Base-by-base conservation (phyloP, 345 rosid genomes). In the Kandelia obovata region DNA sequence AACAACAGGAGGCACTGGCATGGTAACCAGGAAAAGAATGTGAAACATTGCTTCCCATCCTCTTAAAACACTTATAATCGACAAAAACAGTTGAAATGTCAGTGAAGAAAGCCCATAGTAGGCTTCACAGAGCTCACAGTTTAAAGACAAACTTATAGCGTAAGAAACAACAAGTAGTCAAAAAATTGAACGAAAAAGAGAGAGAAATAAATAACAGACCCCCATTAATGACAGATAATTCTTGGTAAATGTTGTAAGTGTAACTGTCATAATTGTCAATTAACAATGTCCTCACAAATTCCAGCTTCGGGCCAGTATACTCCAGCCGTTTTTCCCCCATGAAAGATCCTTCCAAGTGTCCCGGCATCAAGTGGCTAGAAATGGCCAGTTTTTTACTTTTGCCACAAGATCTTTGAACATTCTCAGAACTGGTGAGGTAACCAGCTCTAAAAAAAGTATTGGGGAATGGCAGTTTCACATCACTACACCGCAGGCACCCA, bases 191-290 rank as follows among this genome's bases (percentile, higher is more conserved):
- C 20, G 5, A 0, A 7, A 52, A 27, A 7, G 13, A 51, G 31
- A 71, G 58, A 60, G 51, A 66, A 53, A 39, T 37, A 53, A 4
- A 26, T 0, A 20, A 70, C 73, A 67, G 83, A 95, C 99, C 77
- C 66, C 97, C 99, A 78, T 95, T 95, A 58, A 95, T 82, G 62
- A 88, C 85, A 69, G 96, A 87, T 3, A 95, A 69, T 47, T 91
- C 92, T 75, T 90, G 96, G 73, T 88, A 86, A 58, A 95, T 95
- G 78, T 95, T 95, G 79, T 83, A 95, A 5, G 99, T 92, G 71
- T 92, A 94, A 77, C 97, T 94, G 82, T 94, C 99, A 74, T 92
- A 92, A 73, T 91, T 94, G 78, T 94, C 99, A 56, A 94, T 86
- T 65, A 94, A 80, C 85, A 94, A 71, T 26, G 99, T 94, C 83